A percentile compares a stretch with the other conserved stretches of the same genome.
phyloP scores from a whole-genome alignment of 176 grass and related monocot genomes.

The Zoysia japonica region DNA sequence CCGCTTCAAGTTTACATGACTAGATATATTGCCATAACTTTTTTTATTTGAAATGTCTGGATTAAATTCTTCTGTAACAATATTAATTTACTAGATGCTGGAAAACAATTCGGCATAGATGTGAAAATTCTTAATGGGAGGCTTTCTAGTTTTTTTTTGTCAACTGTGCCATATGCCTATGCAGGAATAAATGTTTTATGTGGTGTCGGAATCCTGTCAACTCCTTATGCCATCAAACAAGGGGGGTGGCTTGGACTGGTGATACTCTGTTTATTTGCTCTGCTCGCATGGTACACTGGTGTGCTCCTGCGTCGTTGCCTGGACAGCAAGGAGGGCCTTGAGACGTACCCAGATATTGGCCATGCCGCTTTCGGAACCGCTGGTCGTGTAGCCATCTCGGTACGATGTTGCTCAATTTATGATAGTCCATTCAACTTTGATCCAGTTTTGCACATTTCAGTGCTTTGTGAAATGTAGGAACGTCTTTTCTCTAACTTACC shows the following conservation, averaged over 20 bases:
- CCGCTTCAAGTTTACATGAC: not conserved
- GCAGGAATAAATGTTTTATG: conserved; percentile 90
- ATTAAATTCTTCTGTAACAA: too few relatives aligned
- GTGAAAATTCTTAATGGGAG: not conserved
- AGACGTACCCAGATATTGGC: conserved; percentile 91
- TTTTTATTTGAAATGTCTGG: not conserved
- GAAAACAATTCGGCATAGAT: not conserved
- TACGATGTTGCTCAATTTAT: conserved; percentile 29
- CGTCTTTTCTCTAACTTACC: conserved; percentile 16
- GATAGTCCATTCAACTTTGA: not conserved
- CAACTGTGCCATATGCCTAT: not conserved
- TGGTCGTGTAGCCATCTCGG: conserved; percentile 77
- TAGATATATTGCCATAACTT: not conserved
- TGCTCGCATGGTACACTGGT: conserved; percentile 78
- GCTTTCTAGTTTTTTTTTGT: not conserved
- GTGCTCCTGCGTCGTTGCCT: conserved; percentile 79
- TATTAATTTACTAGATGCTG: not conserved
- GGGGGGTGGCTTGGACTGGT: conserved; percentile 74
- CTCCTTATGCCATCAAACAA: conserved; percentile 83
- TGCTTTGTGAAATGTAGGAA: not conserved
- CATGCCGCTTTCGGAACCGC: conserved; percentile 85
- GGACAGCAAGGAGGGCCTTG: conserved; percentile 72
- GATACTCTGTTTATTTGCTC: conserved; percentile 66
- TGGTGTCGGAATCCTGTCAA: conserved; percentile 88
- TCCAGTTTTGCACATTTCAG: conserved; percentile 11